A percentile compares a stretch with the other conserved stretches of the same genome.
These are phyloP conservation scores for Misopates orontium DNA, from an alignment of 257 asterid genomes.

Conservation along the genomic window DNA sequence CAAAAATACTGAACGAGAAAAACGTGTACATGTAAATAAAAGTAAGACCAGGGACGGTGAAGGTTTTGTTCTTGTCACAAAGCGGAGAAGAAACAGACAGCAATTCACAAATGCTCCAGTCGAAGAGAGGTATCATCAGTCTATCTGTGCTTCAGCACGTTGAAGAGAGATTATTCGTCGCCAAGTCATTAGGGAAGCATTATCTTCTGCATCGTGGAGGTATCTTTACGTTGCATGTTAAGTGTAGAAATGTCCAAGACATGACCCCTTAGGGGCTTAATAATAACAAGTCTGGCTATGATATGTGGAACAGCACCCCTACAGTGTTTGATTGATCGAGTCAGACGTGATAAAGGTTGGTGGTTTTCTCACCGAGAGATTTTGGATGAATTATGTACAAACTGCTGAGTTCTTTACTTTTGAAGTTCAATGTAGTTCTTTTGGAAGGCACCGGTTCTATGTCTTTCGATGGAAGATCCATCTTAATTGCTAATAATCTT, in stretches of 20 bases:
- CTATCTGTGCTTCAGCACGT: conserved; percentile 81
- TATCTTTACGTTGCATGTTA: conserved; percentile 25
- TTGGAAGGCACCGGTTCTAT: conserved; percentile 23
- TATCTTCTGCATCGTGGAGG: conserved; percentile 7
- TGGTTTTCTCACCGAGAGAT: conserved; percentile 29
- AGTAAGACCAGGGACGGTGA: conserved; percentile 66
- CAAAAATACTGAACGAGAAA: conserved; percentile 31
- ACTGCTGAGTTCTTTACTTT: conserved; percentile 30
- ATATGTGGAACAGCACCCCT: conserved; percentile 17
- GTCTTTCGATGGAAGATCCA: conserved; percentile 25
- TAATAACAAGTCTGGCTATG: not conserved
- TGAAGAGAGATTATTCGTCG: conserved; percentile 39
- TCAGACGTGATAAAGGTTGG: conserved; percentile 25
- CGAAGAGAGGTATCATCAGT: conserved; percentile 75
- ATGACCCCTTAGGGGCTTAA: conserved; percentile 9
- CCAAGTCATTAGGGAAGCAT: conserved; percentile 6
- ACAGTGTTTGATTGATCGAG: conserved; percentile 23
- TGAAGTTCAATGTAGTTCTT: conserved; percentile 19
- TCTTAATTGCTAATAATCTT: conserved; percentile 20
- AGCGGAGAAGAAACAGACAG: conserved; percentile 82
- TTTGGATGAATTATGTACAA: conserved; percentile 37
- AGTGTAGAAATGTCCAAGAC: conserved; percentile 15
- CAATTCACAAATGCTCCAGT: conserved; percentile 62
- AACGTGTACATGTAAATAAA: conserved; percentile 36
- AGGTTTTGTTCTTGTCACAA: conserved; percentile 87